Percentiles rank a stretch among this genome's conserved stretches.
Evolutionary conservation across 1,139 yeast species (phyloP).

Genomic region (Taphrina confusa): DNA sequence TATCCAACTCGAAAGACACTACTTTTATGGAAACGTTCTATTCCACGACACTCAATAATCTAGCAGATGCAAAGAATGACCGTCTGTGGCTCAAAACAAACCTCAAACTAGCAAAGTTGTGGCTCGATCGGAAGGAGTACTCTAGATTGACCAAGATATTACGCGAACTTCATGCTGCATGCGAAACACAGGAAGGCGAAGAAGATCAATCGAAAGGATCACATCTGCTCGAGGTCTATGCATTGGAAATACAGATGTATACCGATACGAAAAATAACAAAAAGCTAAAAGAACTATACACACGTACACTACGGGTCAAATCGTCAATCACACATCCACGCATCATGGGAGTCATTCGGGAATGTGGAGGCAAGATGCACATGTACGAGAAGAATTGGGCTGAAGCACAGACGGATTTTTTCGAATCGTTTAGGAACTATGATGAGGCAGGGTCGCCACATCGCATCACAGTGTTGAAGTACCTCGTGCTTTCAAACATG

Average conservation of each 20-base stretch:
- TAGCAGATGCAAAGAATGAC: slow-evolving; percentile 49
- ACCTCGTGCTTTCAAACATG: slow-evolving; percentile 64
- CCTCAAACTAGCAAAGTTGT: slow-evolving; percentile 55
- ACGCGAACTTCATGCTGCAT: slow-evolving; percentile 49
- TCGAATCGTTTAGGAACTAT: slow-evolving; percentile 71
- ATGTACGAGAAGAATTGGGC: slow-evolving; percentile 63
- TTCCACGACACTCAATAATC: slow-evolving; percentile 43
- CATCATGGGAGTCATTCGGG: slow-evolving; percentile 68
- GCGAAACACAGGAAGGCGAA: slow-evolving; percentile 42
- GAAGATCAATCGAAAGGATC: slow-evolving; percentile 44
- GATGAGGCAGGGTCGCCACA: slow-evolving; percentile 74
- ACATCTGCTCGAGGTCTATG: slow-evolving; percentile 60
- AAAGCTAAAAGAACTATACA: slow-evolving; percentile 54
- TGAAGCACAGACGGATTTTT: slow-evolving; percentile 64
- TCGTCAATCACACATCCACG: slow-evolving; percentile 75
- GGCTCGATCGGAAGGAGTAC: slow-evolving; percentile 48
- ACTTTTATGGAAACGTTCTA: slow-evolving; percentile 45
- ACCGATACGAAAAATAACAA: slow-evolving; percentile 49
- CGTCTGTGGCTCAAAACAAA: slow-evolving; percentile 61
- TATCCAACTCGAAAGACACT: slow-evolving; percentile 44
- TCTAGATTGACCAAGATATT: slow-evolving; percentile 47
- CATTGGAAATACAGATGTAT: slow-evolving; percentile 62
- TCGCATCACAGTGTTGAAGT: slow-evolving; percentile 59
- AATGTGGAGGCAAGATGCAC: slow-evolving; percentile 71
- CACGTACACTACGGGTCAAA: slow-evolving; percentile 53